Evolutionary conservation across 768 basidiomycete species (phyloP).

Genomic region (Auricularia heimuer): DNA sequence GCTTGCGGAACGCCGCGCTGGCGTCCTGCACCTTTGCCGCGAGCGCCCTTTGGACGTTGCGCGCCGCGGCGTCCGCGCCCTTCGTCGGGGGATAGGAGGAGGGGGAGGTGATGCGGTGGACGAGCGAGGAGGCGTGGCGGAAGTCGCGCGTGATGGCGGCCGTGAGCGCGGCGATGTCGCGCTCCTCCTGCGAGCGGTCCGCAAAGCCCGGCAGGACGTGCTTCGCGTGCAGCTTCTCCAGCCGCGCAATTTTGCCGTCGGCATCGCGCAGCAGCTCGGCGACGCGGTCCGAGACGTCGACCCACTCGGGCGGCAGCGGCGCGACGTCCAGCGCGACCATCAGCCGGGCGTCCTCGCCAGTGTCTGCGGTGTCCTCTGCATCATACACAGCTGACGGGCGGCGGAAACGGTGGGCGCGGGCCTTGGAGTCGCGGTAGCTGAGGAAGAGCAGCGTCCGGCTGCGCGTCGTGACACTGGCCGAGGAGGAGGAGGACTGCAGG

Average conservation of each 20-base stretch:
- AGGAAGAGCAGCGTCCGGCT: constrained; percentile 89
- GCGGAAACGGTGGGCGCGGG: constrained; percentile 30
- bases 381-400: constrained; percentile 22
- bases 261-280: constrained; percentile 62
- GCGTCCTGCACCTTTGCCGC: constrained; percentile 95
- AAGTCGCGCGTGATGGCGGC: constrained; percentile 82
- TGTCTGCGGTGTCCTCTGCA: constrained; percentile 23
- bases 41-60: constrained; percentile 90
- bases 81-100: constrained; percentile 25
- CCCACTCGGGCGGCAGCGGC: constrained; percentile 80
- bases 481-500: too few species aligned
- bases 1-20: constrained; percentile 88
- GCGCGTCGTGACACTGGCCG: constrained; percentile 42
- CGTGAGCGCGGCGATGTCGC: constrained; percentile 82
- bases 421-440: constrained; percentile 77
- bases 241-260: constrained; percentile 70
- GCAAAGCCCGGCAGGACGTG: constrained; percentile 94
- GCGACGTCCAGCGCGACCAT: constrained; percentile 42
- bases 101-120: constrained; percentile 61
- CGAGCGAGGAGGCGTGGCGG: constrained; percentile 44
- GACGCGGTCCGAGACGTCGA: constrained; percentile 86
- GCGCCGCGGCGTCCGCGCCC: constrained; percentile 57
- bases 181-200: constrained; percentile 88
- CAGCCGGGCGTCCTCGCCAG: constrained; percentile 63
- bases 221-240: constrained; percentile 94